phyloP scores from a whole-genome alignment of 2,329 filamentous ascomycete genomes.

The Fusarium denticulatum region DNA sequence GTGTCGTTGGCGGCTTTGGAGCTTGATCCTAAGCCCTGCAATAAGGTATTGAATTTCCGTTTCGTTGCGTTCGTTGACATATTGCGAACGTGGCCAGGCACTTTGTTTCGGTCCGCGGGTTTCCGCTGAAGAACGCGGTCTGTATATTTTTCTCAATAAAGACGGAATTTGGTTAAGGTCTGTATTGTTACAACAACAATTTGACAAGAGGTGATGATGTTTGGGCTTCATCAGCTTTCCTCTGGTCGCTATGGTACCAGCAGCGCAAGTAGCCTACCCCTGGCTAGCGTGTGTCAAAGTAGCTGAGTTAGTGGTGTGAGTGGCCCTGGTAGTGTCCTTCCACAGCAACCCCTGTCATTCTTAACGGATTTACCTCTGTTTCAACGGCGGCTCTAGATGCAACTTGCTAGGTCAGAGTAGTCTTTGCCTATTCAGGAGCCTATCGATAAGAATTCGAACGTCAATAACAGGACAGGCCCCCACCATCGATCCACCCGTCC shows the following conservation, averaged over 20 bases:
- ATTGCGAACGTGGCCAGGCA: constrained; percentile 22
- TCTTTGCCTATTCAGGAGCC: neutral
- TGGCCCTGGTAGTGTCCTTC: fast-evolving
- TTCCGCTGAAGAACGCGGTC: neutral
- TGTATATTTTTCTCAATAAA: neutral
- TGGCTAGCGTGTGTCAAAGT: neutral
- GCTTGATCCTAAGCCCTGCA: constrained; percentile 71
- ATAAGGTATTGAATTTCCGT: constrained; percentile 80
- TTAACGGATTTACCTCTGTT: neutral
- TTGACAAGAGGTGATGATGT: constrained; percentile 14
- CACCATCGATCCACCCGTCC: constrained; percentile 28
- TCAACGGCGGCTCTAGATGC: neutral
- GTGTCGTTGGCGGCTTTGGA: constrained; percentile 20
- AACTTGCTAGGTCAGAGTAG: neutral
- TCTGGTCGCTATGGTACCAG: constrained; percentile 14
- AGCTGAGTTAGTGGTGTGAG: neutral
- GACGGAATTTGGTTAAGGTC: neutral
- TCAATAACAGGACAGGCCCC: constrained; percentile 35
- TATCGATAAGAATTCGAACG: constrained; percentile 26
- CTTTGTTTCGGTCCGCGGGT: neutral
- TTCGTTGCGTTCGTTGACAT: constrained; percentile 77
- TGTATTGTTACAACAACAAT: constrained; percentile 25
- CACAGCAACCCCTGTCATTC: too few relatives aligned
- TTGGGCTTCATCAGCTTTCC: neutral
- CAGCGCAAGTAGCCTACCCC: neutral